Evolutionary conservation across 2,329 filamentous ascomycete species (phyloP).

Genomic region (Penicillium sp.): DNA sequence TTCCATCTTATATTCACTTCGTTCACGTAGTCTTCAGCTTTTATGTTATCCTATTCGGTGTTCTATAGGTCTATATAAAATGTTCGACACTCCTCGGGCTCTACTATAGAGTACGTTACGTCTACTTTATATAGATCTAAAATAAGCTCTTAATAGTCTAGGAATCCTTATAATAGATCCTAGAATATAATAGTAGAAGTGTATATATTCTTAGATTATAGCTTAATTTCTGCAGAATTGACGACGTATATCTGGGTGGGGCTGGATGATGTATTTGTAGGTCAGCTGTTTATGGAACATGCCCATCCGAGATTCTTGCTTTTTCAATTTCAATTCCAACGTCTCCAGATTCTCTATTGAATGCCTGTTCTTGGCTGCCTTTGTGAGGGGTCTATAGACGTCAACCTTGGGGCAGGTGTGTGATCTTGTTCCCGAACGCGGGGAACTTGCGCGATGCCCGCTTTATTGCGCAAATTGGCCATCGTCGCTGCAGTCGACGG

Average conservation of each 20-base stretch:
- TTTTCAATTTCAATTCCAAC: constrained; percentile 1
- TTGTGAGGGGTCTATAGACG: background rate
- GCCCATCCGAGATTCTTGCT: constrained; percentile 12
- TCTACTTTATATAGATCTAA: no score
- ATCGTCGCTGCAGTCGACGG: constrained; percentile 81
- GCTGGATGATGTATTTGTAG: constrained; percentile 26
- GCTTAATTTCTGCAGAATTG: constrained; percentile 11
- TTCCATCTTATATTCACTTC: no score
- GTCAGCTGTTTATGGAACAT: constrained; percentile 23
- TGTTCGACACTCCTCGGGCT: no score
- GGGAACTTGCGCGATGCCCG: constrained; percentile 58
- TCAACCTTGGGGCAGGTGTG: background rate
- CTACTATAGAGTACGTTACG: no score
- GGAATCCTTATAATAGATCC: no score
- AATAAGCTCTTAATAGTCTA: no score
- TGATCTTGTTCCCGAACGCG: background rate
- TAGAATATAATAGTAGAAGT: no score
- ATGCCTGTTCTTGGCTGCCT: background rate
- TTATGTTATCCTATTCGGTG: no score
- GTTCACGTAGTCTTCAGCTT: no score
- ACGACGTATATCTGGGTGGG: constrained; percentile 12
- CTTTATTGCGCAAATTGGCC: constrained; percentile 73
- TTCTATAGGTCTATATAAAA: no score
- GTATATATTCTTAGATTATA: no score
- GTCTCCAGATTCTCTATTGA: background rate